Evolutionary conservation across 2,329 filamentous ascomycete genomes (phyloP), one percentile per base, ranked within the genome.

Genomic region (Alternaria triticimaculans): DNA sequence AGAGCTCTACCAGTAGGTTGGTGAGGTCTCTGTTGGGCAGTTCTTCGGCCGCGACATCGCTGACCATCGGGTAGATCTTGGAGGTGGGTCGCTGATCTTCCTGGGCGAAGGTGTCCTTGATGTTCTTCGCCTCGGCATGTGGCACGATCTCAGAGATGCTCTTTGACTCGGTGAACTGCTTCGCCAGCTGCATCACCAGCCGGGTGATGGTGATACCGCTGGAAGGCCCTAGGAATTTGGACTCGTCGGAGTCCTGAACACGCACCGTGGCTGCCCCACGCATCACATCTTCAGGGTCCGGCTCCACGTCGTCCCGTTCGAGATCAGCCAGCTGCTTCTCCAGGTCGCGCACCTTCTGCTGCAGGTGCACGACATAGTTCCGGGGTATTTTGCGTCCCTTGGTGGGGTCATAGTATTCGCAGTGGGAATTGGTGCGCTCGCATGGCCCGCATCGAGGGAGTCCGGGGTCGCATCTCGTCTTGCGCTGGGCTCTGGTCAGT

Each of bases 181-280:
- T 98, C 57, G 95, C 95, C 80, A 97, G 89, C 78, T 97, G 94
- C 92, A 99, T 97, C 11, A 99, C 90, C 70, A 98, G 86, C 28
- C 95, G 89, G 12, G 94, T 97, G 84, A 98, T 97, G 76, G 94
- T 93, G 73, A 97, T 97, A 63, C 95, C 96, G 78, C 95, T 98
- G 53, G 94, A 97, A 3, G 96, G 92, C 0, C 96, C 96, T 3
- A 99, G 84, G 77, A 96, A 98, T 66, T 95, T 92, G 15, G 92
- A 90, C 80, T 97, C 95, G 78, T 97, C 93, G 60, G 90, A 90
- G 72, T 95, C 92, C 73, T 91, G 90, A 56, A 98, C 88, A 46
- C 90, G 91, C 72, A 98, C 93, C 70, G 95, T 87, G 25, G 94
- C 94, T 21, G 93, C 93, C 0, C 92, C 92, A 21, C 94, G 91